Evolutionary conservation across 306 rosid species (phyloP).

Genomic region (Carpinus viminea): DNA sequence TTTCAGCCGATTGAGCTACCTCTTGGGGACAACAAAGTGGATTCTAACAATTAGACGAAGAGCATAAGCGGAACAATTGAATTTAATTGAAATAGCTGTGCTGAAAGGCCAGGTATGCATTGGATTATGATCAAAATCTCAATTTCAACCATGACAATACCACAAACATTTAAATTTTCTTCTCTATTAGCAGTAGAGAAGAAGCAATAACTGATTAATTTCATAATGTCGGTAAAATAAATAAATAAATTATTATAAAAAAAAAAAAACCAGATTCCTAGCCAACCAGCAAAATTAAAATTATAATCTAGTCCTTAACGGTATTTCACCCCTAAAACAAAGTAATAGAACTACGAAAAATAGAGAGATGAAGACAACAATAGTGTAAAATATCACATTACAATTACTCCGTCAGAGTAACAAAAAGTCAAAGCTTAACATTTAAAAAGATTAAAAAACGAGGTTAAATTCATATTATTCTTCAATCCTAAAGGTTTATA

Average conservation of each 20-base stretch:
- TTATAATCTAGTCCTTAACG: neutral
- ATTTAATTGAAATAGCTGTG: neutral
- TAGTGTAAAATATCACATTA: neutral
- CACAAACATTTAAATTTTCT: neutral
- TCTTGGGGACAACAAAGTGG: neutral
- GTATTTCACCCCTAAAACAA: neutral
- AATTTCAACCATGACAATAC: neutral
- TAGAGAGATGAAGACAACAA: neutral
- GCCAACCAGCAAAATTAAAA: neutral
- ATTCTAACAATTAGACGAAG: neutral
- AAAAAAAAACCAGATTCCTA: neutral
- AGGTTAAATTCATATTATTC: no score
- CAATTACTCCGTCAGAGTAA: neutral
- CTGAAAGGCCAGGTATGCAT: neutral
- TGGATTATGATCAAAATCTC: neutral
- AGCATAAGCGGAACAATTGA: neutral
- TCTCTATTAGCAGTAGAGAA: neutral
- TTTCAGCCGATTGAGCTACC: no score
- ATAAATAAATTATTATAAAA: no score
- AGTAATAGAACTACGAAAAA: neutral
- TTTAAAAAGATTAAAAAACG: neutral
- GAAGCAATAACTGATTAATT: neutral
- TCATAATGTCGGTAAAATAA: neutral
- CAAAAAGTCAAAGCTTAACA: neutral
- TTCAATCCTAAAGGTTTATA: neutral